These are phyloP conservation scores for Alloascoidea africana DNA, from an alignment of 805 yeast genomes.

Conservation along the genomic window DNA sequence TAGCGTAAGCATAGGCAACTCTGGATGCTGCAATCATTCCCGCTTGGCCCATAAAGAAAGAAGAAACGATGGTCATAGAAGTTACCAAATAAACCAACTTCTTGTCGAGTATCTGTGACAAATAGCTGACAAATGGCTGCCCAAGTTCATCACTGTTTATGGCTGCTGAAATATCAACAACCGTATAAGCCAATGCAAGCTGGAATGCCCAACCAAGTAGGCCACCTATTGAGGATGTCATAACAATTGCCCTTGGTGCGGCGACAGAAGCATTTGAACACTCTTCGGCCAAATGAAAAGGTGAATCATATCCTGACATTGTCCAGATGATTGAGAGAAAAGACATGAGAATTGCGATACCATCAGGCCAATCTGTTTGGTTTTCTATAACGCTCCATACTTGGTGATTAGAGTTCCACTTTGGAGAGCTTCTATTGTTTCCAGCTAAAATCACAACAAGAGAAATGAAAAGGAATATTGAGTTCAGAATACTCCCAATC, in stretches of 20 bases:
- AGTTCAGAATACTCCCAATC: slow-evolving; percentile 32
- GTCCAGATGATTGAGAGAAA: slow-evolving; percentile 48
- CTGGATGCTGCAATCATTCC: slow-evolving; percentile 54
- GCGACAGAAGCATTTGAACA: slow-evolving; percentile 47
- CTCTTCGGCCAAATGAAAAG: slow-evolving; percentile 65
- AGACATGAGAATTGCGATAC: slow-evolving; percentile 39
- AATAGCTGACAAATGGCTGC: slow-evolving; percentile 44
- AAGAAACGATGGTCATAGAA: slow-evolving; percentile 25
- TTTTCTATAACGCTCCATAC: slow-evolving; percentile 41
- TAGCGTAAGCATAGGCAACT: slow-evolving; percentile 50
- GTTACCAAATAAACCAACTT: slow-evolving; percentile 27
- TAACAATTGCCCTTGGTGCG: slow-evolving; percentile 52
- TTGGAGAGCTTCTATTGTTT: slow-evolving; percentile 24
- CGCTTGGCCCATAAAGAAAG: slow-evolving; percentile 38
- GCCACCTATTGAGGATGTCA: slow-evolving; percentile 42
- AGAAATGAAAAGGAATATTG: slow-evolving; percentile 33
- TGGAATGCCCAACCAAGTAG: slow-evolving; percentile 39
- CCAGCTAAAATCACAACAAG: slow-evolving; percentile 39
- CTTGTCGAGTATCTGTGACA: slow-evolving; percentile 30
- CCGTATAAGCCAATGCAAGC: slow-evolving; percentile 46
- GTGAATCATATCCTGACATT: slow-evolving; percentile 64
- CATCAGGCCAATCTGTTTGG: slow-evolving; percentile 49
- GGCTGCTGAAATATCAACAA: slow-evolving; percentile 28
- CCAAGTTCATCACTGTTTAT: slow-evolving; percentile 35
- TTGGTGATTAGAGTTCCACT: slow-evolving; percentile 29